phyloP scores from a whole-genome alignment of 805 yeast species.

The Spathaspora passalidarum region DNA sequence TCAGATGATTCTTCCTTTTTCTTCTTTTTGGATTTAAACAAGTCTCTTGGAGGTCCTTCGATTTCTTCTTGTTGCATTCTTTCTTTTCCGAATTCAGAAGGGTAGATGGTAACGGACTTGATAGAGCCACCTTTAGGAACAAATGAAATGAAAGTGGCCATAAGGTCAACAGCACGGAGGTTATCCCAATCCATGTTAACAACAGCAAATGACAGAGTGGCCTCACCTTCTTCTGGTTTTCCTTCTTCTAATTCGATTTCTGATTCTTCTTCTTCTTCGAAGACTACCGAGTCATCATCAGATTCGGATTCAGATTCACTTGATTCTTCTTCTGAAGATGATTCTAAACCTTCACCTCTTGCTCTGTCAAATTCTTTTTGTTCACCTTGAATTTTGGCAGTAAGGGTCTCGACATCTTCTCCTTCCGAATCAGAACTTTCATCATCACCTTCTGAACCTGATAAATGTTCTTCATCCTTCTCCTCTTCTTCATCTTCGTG shows the following conservation, averaged over 20 bases:
- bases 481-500: conserved; percentile 28
- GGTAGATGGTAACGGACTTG: conserved; percentile 66
- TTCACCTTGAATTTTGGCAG: conserved; percentile 9
- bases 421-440: conserved; percentile 21
- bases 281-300: conserved; percentile 31
- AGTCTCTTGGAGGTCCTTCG: conserved; percentile 89
- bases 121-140: conserved; percentile 75
- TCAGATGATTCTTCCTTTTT: conserved; percentile 23
- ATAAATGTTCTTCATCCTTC: conserved; percentile 7
- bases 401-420: conserved; percentile 4
- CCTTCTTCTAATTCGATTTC: conserved; percentile 55
- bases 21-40: conserved; percentile 54
- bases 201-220: conserved; percentile 77
- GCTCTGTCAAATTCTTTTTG: conserved; percentile 49
- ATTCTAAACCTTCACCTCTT: conserved; percentile 58
- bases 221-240: conserved; percentile 84
- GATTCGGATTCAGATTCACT: conserved; percentile 46
- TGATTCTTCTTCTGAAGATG: conserved; percentile 34
- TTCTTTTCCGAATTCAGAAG: conserved; percentile 91
- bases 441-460: conserved; percentile 10
- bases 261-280: conserved; percentile 47
- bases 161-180: conserved; percentile 77
- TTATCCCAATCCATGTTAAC: conserved; percentile 98
- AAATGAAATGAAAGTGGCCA: conserved; percentile 86
- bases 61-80: conserved; percentile 84